These are phyloP conservation scores for Lepidium campestre DNA, from an alignment of 441 rosid genomes.

Conservation along the genomic window DNA sequence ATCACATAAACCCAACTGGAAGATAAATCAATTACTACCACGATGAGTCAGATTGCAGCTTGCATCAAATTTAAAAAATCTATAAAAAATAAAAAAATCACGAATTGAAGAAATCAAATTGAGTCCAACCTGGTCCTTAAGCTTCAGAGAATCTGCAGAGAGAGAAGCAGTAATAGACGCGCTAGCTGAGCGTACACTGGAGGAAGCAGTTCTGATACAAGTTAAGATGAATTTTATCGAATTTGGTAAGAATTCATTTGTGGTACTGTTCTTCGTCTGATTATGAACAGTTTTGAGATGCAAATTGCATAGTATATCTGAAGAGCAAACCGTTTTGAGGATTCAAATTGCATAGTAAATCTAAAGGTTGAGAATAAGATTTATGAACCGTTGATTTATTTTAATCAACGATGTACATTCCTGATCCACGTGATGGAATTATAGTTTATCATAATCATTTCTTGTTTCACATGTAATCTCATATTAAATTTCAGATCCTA, in stretches of 20 bases:
- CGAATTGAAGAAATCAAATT: not conserved
- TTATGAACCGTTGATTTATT: too few species aligned
- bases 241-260: constrained; percentile 62
- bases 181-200: constrained; percentile 82
- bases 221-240: constrained; percentile 81
- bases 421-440: too few species aligned
- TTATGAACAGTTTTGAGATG: too few species aligned
- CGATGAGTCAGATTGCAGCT: not conserved
- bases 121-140: constrained; percentile 64
- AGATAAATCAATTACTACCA: not conserved
- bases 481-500: too few species aligned
- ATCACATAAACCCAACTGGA: not conserved
- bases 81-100: not conserved
- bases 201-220: constrained; percentile 79
- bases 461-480: too few species aligned
- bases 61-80: not conserved
- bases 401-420: too few species aligned
- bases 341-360: too few species aligned
- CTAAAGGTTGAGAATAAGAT: too few species aligned
- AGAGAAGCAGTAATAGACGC: constrained; percentile 86
- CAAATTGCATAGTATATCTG: too few species aligned
- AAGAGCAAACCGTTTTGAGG: too few species aligned
- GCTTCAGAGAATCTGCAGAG: constrained; percentile 48
- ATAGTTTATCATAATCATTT: too few species aligned
- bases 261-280: too few species aligned